Conservation (phyloP, 495 filamentous ascomycete genomes). For the Podospora conica region DNA sequence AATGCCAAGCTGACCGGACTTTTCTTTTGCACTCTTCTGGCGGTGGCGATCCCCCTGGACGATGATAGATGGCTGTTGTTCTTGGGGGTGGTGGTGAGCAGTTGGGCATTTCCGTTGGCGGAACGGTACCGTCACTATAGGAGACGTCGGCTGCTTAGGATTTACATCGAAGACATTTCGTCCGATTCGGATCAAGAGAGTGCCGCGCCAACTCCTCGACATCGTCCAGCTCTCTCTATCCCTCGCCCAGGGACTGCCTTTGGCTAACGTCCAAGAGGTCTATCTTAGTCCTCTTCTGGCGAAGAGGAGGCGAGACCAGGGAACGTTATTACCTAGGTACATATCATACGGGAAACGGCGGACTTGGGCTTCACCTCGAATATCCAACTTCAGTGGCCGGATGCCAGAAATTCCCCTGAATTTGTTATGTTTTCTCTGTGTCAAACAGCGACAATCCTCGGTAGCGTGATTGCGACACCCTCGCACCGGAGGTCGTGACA, state of each 20-base stretch:
- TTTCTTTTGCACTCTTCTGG: background rate
- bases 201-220: too few species aligned
- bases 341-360: too few species aligned
- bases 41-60: background rate
- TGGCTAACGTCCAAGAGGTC: background rate
- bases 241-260: background rate
- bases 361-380: too few species aligned
- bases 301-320: too few species aligned
- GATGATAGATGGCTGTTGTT: background rate
- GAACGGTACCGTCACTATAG: background rate
- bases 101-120: background rate
- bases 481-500: too few species aligned
- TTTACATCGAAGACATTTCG: background rate
- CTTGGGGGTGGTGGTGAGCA: background rate
- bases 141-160: background rate
- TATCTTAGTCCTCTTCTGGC: too few species aligned
- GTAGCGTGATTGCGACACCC: too few species aligned
- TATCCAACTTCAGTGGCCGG: too few species aligned
- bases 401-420: too few species aligned
- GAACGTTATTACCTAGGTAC: too few species aligned
- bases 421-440: too few species aligned
- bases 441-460: too few species aligned
- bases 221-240: background rate
- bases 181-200: background rate
- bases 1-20: background rate